Evolutionary conservation across 1,284 basidiomycete genomes (phyloP).

Genomic region (Sporisorium graminicola): DNA sequence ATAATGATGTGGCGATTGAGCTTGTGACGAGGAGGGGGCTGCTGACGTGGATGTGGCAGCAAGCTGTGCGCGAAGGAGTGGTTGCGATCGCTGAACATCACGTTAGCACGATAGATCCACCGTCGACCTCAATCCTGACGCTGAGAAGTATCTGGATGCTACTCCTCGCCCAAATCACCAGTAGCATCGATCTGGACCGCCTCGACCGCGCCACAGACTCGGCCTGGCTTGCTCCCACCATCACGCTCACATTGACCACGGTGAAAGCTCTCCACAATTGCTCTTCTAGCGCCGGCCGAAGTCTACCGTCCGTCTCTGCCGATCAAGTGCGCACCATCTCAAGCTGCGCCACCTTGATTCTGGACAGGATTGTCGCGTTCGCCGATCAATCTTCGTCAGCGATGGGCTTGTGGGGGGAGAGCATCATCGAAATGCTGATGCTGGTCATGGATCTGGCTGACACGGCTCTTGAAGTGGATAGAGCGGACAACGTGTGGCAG

Average conservation of each 20-base stretch:
- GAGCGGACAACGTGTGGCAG: constrained; percentile 1
- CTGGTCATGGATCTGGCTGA: constrained; percentile 11
- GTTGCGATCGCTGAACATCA: constrained; percentile 19
- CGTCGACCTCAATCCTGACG: neutral
- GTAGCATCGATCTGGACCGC: constrained; percentile 32
- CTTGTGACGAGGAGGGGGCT: constrained; percentile 48
- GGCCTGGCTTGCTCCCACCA: constrained; percentile 21
- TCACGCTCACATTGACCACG: constrained; percentile 19
- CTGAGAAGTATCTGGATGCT: constrained; percentile 28
- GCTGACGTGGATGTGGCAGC: constrained; percentile 57
- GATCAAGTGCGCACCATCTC: constrained; percentile 18
- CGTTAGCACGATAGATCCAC: neutral
- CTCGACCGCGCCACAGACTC: constrained; percentile 39
- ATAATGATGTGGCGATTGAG: constrained; percentile 46
- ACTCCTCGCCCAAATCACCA: constrained; percentile 15
- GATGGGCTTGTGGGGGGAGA: neutral
- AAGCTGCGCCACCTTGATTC: constrained; percentile 10
- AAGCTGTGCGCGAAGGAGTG: constrained; percentile 36
- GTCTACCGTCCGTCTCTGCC: constrained; percentile 6
- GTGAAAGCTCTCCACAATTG: constrained; percentile 26
- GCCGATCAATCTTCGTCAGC: neutral
- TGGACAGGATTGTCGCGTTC: constrained; percentile 22
- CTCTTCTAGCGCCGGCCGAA: neutral
- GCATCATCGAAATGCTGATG: constrained; percentile 8
- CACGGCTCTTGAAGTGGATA: neutral